These are phyloP conservation scores for Aphanocladium album DNA, from an alignment of 2,329 filamentous ascomycete species.

Conservation along the genomic window DNA sequence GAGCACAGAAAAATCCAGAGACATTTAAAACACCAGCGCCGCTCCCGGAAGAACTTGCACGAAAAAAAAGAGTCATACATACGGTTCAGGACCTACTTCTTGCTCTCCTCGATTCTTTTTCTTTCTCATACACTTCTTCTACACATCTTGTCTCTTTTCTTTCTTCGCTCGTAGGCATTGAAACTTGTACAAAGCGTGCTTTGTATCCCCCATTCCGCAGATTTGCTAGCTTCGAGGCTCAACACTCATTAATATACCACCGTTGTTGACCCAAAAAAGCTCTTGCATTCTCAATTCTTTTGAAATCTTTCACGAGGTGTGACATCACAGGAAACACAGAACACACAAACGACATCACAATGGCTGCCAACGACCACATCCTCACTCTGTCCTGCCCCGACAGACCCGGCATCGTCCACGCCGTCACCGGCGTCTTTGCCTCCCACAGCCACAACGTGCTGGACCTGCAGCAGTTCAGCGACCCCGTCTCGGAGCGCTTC, in stretches of 20 bases:
- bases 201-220: background rate
- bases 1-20: slow-evolving; percentile 8
- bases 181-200: slow-evolving; percentile 2
- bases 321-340: background rate
- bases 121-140: background rate
- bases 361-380: slow-evolving; percentile 55
- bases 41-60: background rate
- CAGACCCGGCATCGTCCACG: slow-evolving; percentile 78
- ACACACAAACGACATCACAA: slow-evolving; percentile 21
- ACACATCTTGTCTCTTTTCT: too few species aligned
- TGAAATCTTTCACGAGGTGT: background rate
- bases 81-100: background rate
- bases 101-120: background rate
- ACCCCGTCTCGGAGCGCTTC: slow-evolving; percentile 68
- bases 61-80: slow-evolving; percentile 6
- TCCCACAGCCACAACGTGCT: slow-evolving; percentile 72
- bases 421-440: slow-evolving; percentile 73
- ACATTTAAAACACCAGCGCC: background rate
- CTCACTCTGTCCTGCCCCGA: slow-evolving; percentile 81
- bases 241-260: slow-evolving; percentile 15
- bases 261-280: slow-evolving; percentile 9
- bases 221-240: slow-evolving; percentile 12
- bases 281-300: slow-evolving; percentile 9
- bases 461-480: slow-evolving; percentile 80
- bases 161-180: background rate